phyloP scores from a whole-genome alignment of 75 land plant genomes.

The Isoetes taiwanensis region DNA sequence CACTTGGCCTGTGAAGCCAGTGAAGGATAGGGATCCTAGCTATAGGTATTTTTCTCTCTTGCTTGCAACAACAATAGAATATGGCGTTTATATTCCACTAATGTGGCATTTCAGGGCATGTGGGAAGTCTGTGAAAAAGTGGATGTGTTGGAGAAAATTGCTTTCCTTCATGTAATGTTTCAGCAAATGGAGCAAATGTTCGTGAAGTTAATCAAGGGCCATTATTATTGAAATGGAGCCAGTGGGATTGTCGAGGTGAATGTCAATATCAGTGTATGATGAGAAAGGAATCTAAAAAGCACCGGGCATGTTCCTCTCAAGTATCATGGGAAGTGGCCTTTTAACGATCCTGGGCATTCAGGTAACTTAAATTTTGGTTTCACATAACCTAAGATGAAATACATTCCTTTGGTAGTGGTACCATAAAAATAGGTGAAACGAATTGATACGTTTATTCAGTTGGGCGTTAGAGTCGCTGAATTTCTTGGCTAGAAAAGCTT shows the following conservation, averaged over 20 bases:
- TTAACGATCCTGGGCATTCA: conserved; percentile 57
- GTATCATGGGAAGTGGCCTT: conserved; percentile 98
- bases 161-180: conserved; percentile 50
- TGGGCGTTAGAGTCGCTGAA: no score
- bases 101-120: conserved; percentile 37
- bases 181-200: conserved; percentile 30
- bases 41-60: no score
- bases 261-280: conserved; percentile 84
- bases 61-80: no score
- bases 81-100: no score
- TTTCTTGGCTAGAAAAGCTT: no score
- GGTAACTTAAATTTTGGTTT: conserved; percentile 28
- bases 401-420: no score
- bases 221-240: conserved; percentile 54
- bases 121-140: conserved; percentile 53
- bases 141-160: conserved; percentile 60
- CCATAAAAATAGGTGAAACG: no score
- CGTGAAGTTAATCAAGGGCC: conserved; percentile 59
- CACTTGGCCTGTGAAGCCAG: no score
- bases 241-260: conserved; percentile 84
- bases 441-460: no score
- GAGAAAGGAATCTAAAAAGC: conserved; percentile 40
- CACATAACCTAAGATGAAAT: no score
- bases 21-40: no score
- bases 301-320: conserved; percentile 58